Conservation (phyloP, 257 asterid species). For the Henckelia pumila region DNA sequence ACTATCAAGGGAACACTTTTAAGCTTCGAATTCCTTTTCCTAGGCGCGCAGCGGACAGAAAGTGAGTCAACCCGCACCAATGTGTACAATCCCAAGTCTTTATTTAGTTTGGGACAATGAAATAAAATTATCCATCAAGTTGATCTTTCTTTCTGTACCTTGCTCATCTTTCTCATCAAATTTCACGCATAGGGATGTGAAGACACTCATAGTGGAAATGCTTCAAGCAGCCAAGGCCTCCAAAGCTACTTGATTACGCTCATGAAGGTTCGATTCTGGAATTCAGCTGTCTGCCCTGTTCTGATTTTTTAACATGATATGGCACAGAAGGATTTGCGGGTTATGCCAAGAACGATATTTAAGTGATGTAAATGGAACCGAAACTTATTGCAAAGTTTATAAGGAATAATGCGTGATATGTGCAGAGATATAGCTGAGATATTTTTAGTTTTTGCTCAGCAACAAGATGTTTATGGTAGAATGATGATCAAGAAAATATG, state of each 20-base stretch:
- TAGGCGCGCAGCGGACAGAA: slow-evolving; percentile 77
- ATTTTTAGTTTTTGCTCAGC: not conserved
- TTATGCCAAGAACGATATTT: not conserved
- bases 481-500: not conserved
- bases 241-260: slow-evolving; percentile 30
- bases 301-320: not conserved
- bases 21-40: slow-evolving; percentile 91
- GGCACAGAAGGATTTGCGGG: not conserved
- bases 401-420: too few relatives aligned
- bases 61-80: slow-evolving; percentile 50
- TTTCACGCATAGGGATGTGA: slow-evolving; percentile 58
- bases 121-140: not conserved
- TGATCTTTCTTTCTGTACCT: not conserved
- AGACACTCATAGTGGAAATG: slow-evolving; percentile 86
- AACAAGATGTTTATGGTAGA: not conserved
- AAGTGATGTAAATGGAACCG: not conserved
- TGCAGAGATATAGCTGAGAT: not conserved
- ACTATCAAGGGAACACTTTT: slow-evolving; percentile 58
- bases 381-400: not conserved
- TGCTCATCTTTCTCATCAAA: not conserved
- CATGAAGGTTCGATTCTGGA: not conserved
- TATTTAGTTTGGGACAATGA: not conserved
- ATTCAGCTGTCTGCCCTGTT: not conserved
- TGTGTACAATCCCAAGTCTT: not conserved
- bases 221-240: slow-evolving; percentile 66